Evolutionary conservation across 352 stramenopile species (phyloP).

Genomic region (Globisporangium abappressorium): DNA sequence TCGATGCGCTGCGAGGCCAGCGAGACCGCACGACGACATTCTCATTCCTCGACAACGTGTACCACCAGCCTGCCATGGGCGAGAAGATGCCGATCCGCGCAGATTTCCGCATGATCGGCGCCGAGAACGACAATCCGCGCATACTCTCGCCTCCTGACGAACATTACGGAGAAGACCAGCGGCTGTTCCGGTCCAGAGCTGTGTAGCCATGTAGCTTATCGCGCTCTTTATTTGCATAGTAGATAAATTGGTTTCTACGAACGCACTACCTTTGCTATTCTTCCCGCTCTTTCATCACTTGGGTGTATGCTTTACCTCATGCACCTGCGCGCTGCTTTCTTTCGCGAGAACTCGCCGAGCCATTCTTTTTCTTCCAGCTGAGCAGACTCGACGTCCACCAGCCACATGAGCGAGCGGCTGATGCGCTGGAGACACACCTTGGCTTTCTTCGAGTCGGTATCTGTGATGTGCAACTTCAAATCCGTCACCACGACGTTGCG

Average conservation of each 20-base stretch:
- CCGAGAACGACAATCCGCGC: slow-evolving; percentile 28
- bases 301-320: background rate
- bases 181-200: slow-evolving; percentile 31
- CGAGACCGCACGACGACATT: slow-evolving; percentile 34
- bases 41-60: slow-evolving; percentile 69
- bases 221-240: background rate
- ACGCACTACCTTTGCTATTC: background rate
- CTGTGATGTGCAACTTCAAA: slow-evolving; percentile 42
- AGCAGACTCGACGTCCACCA: slow-evolving; percentile 44
- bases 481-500: slow-evolving; percentile 66
- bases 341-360: slow-evolving; percentile 29
- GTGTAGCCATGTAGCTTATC: background rate
- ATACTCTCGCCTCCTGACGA: slow-evolving; percentile 38
- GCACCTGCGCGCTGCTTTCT: slow-evolving; percentile 26
- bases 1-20: slow-evolving; percentile 42
- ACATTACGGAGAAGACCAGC: slow-evolving; percentile 38
- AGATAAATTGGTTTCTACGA: background rate
- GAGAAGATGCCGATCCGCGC: slow-evolving; percentile 42
- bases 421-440: slow-evolving; percentile 48
- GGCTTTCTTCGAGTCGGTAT: slow-evolving; percentile 23
- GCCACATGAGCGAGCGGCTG: slow-evolving; percentile 47
- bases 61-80: slow-evolving; percentile 67
- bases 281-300: background rate
- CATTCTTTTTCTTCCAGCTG: slow-evolving; percentile 43
- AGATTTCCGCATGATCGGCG: slow-evolving; percentile 59